These are phyloP conservation scores for Dioscorea cayenensis DNA, from an alignment of 116 monocot genomes.

Conservation along the genomic window DNA sequence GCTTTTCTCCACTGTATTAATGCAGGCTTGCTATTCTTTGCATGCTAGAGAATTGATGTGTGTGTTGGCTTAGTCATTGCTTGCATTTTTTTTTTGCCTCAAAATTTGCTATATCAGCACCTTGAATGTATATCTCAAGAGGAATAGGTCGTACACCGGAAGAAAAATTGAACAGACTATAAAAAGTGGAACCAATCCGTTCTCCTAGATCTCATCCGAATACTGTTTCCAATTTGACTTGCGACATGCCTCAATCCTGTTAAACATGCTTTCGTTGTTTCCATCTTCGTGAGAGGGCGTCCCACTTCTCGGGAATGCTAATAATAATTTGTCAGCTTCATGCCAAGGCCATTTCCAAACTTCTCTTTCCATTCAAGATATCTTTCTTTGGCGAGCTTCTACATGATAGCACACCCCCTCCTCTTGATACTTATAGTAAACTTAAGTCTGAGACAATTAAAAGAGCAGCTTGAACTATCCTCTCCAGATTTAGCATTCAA, in stretches of 20 bases:
- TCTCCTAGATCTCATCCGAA: constrained; percentile 90
- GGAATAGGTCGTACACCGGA: too few species aligned
- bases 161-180: constrained; percentile 93
- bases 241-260: constrained; percentile 91
- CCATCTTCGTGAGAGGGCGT: constrained; percentile 93
- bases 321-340: constrained; percentile 77
- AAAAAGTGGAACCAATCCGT: constrained; percentile 96
- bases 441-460: too few species aligned
- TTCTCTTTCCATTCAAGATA: constrained; percentile 72
- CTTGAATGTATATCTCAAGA: constrained; percentile 95
- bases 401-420: too few species aligned
- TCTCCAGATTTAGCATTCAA: too few species aligned
- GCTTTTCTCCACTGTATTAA: constrained; percentile 53
- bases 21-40: constrained; percentile 91
- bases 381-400: constrained; percentile 94
- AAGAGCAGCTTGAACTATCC: too few species aligned
- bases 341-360: constrained; percentile 68
- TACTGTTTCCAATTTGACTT: constrained; percentile 59
- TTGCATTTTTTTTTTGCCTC: constrained; percentile 97
- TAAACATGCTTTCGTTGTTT: constrained; percentile 90
- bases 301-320: constrained; percentile 97
- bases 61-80: constrained; percentile 95
- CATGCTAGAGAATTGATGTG: constrained; percentile 89
- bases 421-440: too few species aligned
- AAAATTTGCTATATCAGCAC: constrained; percentile 94